Evolutionary conservation across 1,139 yeast species (phyloP).

Genomic region (Pneumocystis murina): DNA sequence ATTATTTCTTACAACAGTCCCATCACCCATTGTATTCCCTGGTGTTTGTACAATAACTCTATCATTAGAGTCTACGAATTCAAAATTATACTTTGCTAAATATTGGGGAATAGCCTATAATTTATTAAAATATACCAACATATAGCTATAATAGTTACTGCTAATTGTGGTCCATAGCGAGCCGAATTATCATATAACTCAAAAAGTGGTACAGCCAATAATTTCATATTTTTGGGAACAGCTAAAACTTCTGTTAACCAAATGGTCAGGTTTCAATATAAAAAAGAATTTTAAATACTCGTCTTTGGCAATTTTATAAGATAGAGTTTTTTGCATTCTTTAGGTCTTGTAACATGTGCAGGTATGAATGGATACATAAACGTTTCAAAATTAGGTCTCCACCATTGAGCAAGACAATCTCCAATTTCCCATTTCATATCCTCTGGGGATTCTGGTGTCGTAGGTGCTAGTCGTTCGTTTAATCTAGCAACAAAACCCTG

Average conservation of each 20-base stretch:
- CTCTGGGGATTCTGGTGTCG: conserved; percentile 8
- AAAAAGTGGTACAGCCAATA: conserved; percentile 25
- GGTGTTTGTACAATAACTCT: conserved; percentile 17
- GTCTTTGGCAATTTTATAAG: conserved; percentile 22
- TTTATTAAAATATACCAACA: not conserved
- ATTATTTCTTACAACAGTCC: not conserved
- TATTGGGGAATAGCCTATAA: conserved; percentile 22
- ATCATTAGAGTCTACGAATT: conserved; percentile 22
- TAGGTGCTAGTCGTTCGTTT: conserved; percentile 21
- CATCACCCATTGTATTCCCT: not conserved
- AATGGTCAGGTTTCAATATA: not conserved
- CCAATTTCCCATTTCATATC: conserved; percentile 22
- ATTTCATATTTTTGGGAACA: conserved; percentile 23
- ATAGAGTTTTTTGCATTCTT: conserved; percentile 26
- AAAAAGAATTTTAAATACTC: conserved; percentile 4
- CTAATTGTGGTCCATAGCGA: conserved; percentile 23
- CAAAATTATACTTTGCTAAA: conserved; percentile 24
- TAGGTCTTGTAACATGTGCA: conserved; percentile 25
- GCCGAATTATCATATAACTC: conserved; percentile 26
- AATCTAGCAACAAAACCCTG: conserved; percentile 21
- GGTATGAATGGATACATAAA: conserved; percentile 28
- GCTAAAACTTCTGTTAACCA: conserved; percentile 16
- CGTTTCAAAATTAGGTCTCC: conserved; percentile 27
- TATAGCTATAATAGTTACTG: conserved; percentile 11
- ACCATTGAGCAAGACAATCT: conserved; percentile 27